Evolutionary conservation across 2,329 filamentous ascomycete genomes (phyloP).

Genomic region (Cercospora berteroae): DNA sequence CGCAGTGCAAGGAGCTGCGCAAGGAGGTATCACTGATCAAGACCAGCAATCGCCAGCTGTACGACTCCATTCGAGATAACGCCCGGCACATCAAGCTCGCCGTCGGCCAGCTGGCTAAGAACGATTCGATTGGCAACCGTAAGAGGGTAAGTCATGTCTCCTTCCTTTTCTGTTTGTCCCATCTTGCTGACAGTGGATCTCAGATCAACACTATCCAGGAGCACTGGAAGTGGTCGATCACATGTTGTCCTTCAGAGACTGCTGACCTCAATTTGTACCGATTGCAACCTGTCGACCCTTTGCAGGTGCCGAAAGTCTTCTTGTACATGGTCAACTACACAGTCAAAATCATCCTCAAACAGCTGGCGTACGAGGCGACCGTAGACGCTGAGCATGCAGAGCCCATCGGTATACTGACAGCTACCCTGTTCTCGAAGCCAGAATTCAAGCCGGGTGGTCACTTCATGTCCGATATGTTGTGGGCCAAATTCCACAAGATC

Average conservation of each 20-base stretch:
- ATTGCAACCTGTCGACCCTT: constrained; percentile 4
- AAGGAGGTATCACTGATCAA: constrained; percentile 55
- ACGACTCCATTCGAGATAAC: constrained; percentile 47
- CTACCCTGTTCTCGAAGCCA: constrained; percentile 69
- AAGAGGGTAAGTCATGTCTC: constrained; percentile 12
- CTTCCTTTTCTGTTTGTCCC: not conserved
- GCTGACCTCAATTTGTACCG: constrained; percentile 17
- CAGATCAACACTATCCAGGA: constrained; percentile 13
- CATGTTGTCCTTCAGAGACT: constrained; percentile 3
- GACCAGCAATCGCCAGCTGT: constrained; percentile 31
- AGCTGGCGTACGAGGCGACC: constrained; percentile 47
- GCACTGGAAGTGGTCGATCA: constrained; percentile 14
- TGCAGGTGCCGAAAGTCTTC: constrained; percentile 13
- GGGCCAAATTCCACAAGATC: constrained; percentile 77
- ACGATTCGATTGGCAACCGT: constrained; percentile 7
- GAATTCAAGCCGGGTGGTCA: constrained; percentile 61
- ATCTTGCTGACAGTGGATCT: not conserved
- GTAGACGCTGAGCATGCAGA: constrained; percentile 57
- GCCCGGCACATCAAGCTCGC: constrained; percentile 65
- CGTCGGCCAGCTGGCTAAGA: constrained; percentile 33
- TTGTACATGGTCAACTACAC: constrained; percentile 72
- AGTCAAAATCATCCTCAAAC: constrained; percentile 68
- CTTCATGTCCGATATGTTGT: constrained; percentile 76
- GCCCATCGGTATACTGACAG: constrained; percentile 73
- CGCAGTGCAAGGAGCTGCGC: constrained; percentile 61